phyloP scores from a whole-genome alignment of 2,329 filamentous ascomycete species.

The Aureobasidium sp. region DNA sequence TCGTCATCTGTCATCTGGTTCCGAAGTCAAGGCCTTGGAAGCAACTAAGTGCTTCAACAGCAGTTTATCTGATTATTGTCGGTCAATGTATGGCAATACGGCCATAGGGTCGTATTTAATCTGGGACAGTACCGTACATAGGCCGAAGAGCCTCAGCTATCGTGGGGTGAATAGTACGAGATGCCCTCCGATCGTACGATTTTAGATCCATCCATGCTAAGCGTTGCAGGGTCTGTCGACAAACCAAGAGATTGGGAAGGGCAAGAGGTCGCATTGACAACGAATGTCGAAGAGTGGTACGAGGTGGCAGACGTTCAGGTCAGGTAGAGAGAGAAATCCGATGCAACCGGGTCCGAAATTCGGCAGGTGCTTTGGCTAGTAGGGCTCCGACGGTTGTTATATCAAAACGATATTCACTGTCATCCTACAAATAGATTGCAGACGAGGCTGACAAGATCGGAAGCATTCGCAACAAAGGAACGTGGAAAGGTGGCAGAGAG shows the following conservation, averaged over 20 bases:
- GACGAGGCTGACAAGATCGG: neutral
- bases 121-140: neutral
- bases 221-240: neutral
- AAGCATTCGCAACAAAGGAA: neutral
- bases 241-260: neutral
- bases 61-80: too few relatives aligned
- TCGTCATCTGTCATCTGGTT: too few relatives aligned
- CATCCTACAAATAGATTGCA: neutral
- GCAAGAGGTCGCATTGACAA: neutral
- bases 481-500: neutral
- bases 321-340: neutral
- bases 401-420: neutral
- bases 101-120: too few relatives aligned
- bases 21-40: too few relatives aligned
- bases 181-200: neutral
- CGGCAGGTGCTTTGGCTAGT: neutral
- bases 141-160: neutral
- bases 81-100: too few relatives aligned
- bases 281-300: neutral
- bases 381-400: neutral
- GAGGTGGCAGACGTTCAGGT: neutral
- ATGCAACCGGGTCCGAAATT: constrained; percentile 1
- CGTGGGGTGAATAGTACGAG: neutral
- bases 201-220: neutral
- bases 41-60: too few relatives aligned